Percentiles rank a stretch among this genome's conserved stretches.
Conservation (phyloP, 352 stramenopile species). For the Pilasporangium apinafurcum region DNA sequence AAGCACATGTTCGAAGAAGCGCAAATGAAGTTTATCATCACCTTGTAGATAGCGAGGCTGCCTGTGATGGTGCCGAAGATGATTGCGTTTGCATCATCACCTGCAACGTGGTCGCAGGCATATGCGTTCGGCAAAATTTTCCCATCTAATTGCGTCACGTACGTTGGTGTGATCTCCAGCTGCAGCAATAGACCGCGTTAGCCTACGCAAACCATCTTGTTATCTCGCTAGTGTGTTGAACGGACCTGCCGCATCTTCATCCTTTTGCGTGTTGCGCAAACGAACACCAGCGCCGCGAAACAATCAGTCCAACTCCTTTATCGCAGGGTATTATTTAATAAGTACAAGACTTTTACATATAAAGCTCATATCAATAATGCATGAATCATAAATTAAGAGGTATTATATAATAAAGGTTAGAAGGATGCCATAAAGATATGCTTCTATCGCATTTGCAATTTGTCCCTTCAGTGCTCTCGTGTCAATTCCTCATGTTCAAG, state of each 20-base stretch:
- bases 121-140: slow-evolving; percentile 70
- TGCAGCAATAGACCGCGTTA: no score
- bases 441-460: no score
- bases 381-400: background rate
- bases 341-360: slow-evolving; percentile 12
- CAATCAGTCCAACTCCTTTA: no score
- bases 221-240: no score
- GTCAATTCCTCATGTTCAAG: no score
- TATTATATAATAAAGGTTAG: background rate
- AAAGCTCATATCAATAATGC: background rate
- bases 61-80: slow-evolving; percentile 61
- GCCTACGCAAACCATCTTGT: no score
- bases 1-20: background rate
- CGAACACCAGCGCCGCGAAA: no score
- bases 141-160: slow-evolving; percentile 45
- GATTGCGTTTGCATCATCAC: slow-evolving; percentile 54
- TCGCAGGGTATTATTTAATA: slow-evolving; percentile 3
- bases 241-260: no score
- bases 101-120: slow-evolving; percentile 57
- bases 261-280: no score
- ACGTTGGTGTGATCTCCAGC: slow-evolving; percentile 65
- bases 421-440: background rate
- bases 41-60: slow-evolving; percentile 68
- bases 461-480: no score
- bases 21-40: background rate